Evolutionary conservation across 2,329 filamentous ascomycete genomes (phyloP), one percentile per base, ranked within the genome.

Genomic region (Colletotrichum lini): DNA sequence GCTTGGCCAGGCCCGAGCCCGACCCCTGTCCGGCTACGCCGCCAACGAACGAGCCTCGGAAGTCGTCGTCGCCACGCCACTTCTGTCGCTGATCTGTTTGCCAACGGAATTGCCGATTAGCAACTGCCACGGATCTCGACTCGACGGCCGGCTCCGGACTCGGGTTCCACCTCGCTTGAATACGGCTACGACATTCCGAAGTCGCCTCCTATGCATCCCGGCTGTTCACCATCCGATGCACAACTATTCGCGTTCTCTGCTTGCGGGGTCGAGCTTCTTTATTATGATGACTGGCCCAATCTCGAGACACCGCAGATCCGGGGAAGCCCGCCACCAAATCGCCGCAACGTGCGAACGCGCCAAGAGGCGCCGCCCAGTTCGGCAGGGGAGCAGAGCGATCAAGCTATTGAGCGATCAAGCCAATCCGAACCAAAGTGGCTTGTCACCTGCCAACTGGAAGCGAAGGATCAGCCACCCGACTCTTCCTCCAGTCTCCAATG

Each of bases 401-500:
- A 54, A 69, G 66, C 45, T 59, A 58, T 52, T 40, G 38, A 65
- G 45, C 40, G 62, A 60, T 57, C 64, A 56, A 52, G 63, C 56
- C 67, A 53, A 52, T 57, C 58, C 44, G 49, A 57, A 16, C 57
- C 23, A 44, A 23, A 58, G 38, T 63, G 40, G 38, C 44, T 57
- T 63, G 68, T 68, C 68, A 59, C 40, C 68, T 68, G 58, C 53
- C 68, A 58, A 38, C 35, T 47, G 35, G 38, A 58, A 65, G 40
- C 67, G 50, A 62, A 68, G 65, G 65, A 63, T 68, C 68, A 71
- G 65, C 65, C 68, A 71, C 65, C 65, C 65, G 59, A 35, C 23
- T 49, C 62, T 40, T 38, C 16, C 40, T 40, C 45, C 30, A 47
- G 26, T 53, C 38, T 35, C 42, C 45, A 54, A 63, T 58, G 59